Conservation (phyloP, 2,329 filamentous ascomycete species). For the Botrytis deweyae region DNA sequence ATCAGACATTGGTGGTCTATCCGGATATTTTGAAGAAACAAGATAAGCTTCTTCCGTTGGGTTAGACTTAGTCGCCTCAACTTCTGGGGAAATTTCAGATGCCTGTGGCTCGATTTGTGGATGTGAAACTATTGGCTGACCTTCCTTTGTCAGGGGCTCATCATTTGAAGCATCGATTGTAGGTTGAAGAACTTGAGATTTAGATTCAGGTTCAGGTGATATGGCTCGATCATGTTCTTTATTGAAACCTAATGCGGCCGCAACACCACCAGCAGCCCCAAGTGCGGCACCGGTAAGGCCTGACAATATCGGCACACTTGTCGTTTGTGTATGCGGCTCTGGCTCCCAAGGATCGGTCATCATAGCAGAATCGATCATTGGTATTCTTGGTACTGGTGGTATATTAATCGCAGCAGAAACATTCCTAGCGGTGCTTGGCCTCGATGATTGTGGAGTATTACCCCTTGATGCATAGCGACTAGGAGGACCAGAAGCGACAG, state of each 20-base stretch:
- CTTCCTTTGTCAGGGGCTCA: neutral
- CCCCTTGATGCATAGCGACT: slow-evolving; percentile 47
- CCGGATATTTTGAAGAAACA: slow-evolving; percentile 29
- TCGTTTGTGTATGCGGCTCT: slow-evolving; percentile 27
- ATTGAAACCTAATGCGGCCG: slow-evolving; percentile 1
- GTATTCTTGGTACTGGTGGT: slow-evolving; percentile 50
- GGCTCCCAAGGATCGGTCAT: slow-evolving; percentile 60
- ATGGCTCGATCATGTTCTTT: slow-evolving; percentile 1
- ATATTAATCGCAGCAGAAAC: slow-evolving; percentile 46
- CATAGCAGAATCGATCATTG: slow-evolving; percentile 59
- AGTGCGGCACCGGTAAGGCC: slow-evolving; percentile 8
- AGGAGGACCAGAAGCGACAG: slow-evolving; percentile 51
- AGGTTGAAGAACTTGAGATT: neutral
- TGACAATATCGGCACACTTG: slow-evolving; percentile 28
- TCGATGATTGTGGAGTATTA: slow-evolving; percentile 47
- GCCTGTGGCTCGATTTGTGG: neutral
- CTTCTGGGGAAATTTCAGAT: slow-evolving; percentile 27
- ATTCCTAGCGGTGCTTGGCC: slow-evolving; percentile 38
- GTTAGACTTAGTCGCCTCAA: slow-evolving; percentile 23
- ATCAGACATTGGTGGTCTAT: slow-evolving; percentile 32
- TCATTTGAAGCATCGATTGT: neutral
- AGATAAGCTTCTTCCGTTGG: slow-evolving; percentile 26
- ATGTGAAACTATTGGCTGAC: neutral
- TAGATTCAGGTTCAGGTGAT: neutral
- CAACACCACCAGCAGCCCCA: slow-evolving; percentile 1